Conservation (phyloP, 2,329 filamentous ascomycete genomes). For the Paecilomyces niveus region DNA sequence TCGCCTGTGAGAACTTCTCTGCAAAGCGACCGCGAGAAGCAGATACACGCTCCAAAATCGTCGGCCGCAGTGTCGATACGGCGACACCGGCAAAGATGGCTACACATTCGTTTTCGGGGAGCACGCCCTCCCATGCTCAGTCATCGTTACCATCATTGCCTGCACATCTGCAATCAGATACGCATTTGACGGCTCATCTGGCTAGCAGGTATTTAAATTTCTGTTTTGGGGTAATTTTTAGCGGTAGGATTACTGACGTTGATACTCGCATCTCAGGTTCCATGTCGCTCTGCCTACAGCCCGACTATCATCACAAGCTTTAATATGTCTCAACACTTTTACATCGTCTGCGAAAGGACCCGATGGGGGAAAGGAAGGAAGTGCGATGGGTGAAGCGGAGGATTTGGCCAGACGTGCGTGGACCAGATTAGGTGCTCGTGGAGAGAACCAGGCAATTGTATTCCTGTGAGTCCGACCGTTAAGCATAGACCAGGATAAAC, state of each 20-base stretch:
- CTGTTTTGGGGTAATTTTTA: neutral
- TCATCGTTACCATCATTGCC: conserved; percentile 83
- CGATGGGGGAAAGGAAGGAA: conserved; percentile 86
- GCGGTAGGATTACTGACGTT: conserved; percentile 2
- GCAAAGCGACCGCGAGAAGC: neutral
- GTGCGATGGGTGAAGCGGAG: conserved; percentile 85
- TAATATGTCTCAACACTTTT: conserved; percentile 92
- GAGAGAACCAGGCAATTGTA: conserved; percentile 86
- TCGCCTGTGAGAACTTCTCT: neutral
- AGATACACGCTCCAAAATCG: neutral
- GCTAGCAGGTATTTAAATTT: conserved; percentile 38
- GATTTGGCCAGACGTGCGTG: conserved; percentile 84
- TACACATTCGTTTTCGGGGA: conserved; percentile 31
- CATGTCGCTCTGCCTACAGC: conserved; percentile 87
- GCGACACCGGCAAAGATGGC: conserved; percentile 26
- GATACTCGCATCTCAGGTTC: conserved; percentile 72
- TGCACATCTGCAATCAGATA: conserved; percentile 53
- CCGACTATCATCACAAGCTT: conserved; percentile 79
- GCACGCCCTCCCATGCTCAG: conserved; percentile 60
- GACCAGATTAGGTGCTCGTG: conserved; percentile 74
- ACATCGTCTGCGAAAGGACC: conserved; percentile 79
- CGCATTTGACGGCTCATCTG: conserved; percentile 45
- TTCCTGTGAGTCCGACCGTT: conserved; percentile 65
- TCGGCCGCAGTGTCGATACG: conserved; percentile 1
- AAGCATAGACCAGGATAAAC: neutral